Conservation (phyloP, 169 alveolate species). For the Plasmodium knowlesi region DNA sequence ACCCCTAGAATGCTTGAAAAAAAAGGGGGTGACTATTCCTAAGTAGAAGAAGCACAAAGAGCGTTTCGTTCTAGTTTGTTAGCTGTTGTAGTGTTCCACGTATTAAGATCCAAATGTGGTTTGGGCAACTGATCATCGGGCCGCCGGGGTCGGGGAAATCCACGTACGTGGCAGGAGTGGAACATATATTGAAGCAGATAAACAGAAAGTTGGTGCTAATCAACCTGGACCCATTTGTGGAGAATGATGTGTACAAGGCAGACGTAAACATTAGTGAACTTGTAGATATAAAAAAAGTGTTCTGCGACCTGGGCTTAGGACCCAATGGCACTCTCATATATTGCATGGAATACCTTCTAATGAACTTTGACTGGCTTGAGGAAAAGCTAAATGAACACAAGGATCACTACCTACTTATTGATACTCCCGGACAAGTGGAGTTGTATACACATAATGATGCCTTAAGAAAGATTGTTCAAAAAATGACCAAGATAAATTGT, state of each 20-base stretch:
- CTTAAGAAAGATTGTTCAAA: conserved; percentile 86
- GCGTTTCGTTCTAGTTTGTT: background rate
- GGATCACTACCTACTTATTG: conserved; percentile 92
- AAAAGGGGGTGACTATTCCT: background rate
- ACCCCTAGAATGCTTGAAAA: background rate
- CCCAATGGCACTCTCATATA: conserved; percentile 96
- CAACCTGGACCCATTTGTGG: conserved; percentile 92
- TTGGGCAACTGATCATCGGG: conserved; percentile 94
- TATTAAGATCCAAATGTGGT: conserved; percentile 65
- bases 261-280: conserved; percentile 92
- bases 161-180: conserved; percentile 93
- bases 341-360: conserved; percentile 94
- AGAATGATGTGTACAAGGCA: conserved; percentile 90
- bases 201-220: conserved; percentile 86
- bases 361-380: conserved; percentile 94
- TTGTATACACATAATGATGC: conserved; percentile 94
- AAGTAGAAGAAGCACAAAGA: background rate
- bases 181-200: conserved; percentile 86
- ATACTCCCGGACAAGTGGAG: conserved; percentile 98
- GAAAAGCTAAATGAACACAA: conserved; percentile 74
- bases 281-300: conserved; percentile 89
- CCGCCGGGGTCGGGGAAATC: conserved; percentile 97
- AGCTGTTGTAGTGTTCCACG: background rate
- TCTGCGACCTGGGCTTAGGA: conserved; percentile 91
- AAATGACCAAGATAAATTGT: conserved; percentile 82